Conservation (phyloP, 1,284 basidiomycete species). For the Ustilago bromivora region DNA sequence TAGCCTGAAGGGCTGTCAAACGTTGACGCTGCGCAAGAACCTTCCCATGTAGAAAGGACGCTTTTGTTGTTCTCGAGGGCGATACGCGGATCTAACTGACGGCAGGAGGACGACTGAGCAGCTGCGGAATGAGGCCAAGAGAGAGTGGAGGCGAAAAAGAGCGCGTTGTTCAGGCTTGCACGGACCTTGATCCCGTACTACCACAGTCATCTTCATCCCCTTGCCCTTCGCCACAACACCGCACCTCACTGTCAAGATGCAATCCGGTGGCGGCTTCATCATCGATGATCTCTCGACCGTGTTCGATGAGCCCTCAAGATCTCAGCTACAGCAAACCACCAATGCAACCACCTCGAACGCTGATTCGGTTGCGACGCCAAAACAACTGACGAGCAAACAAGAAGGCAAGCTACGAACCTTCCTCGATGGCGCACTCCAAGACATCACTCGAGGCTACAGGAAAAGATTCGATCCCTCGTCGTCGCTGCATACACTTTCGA, state of each 20-base stretch:
- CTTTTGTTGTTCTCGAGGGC: conserved; percentile 6
- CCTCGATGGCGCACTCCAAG: conserved; percentile 53
- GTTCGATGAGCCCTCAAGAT: conserved; percentile 19
- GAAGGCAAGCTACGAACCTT: conserved; percentile 55
- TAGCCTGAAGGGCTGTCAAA: not conserved
- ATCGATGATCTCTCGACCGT: conserved; percentile 44
- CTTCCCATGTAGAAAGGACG: conserved; percentile 10
- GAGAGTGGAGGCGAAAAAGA: conserved; percentile 6
- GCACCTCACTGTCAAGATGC: conserved; percentile 8
- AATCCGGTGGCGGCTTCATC: conserved; percentile 43
- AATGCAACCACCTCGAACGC: not conserved
- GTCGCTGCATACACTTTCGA: conserved; percentile 34
- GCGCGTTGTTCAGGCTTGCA: not conserved
- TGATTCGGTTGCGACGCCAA: conserved; percentile 37
- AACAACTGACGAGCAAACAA: conserved; percentile 48
- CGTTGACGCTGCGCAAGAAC: conserved; percentile 1
- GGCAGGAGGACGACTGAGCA: not conserved
- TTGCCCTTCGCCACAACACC: not conserved
- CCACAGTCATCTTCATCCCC: conserved; percentile 2
- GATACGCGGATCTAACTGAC: conserved; percentile 11
- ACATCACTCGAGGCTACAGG: conserved; percentile 50
- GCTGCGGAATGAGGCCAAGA: not conserved
- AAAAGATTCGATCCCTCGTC: conserved; percentile 56
- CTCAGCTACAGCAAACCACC: not conserved
- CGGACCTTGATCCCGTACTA: conserved; percentile 9